These are phyloP conservation scores for Capsicum pubescens DNA, from an alignment of 257 asterid genomes.

Conservation along the genomic window DNA sequence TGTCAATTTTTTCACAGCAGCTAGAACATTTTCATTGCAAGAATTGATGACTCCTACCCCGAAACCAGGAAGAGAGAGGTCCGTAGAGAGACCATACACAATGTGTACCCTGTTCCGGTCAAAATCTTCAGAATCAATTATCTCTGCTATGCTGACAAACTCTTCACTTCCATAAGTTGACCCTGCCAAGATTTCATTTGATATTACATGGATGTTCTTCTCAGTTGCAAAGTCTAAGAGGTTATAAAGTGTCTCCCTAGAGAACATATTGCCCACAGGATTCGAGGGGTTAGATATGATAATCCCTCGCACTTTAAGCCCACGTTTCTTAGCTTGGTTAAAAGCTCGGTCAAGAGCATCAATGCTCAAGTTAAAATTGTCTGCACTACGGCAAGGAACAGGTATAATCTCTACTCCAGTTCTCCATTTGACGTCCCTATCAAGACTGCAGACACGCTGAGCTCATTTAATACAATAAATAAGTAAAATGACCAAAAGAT, in stretches of 20 bases:
- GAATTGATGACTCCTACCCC: constrained; percentile 51
- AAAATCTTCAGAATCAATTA: constrained; percentile 48
- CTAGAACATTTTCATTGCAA: constrained; percentile 46
- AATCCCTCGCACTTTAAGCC: constrained; percentile 64
- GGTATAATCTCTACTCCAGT: constrained; percentile 68
- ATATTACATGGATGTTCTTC: constrained; percentile 65
- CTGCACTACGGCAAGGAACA: constrained; percentile 74
- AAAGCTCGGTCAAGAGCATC: constrained; percentile 63
- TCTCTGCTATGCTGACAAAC: constrained; percentile 61
- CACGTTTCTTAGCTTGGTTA: constrained; percentile 71
- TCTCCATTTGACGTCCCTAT: constrained; percentile 67
- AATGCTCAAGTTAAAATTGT: constrained; percentile 56
- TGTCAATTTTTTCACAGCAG: constrained; percentile 56
- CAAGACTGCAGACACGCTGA: constrained; percentile 51
- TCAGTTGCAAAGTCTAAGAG: constrained; percentile 65
- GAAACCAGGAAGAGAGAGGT: constrained; percentile 57
- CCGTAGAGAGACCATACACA: constrained; percentile 59
- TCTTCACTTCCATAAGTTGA: constrained; percentile 55
- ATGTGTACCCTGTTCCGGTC: constrained; percentile 58
- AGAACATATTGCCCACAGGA: constrained; percentile 60
- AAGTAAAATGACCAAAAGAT: constrained; percentile 15
- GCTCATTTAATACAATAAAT: constrained; percentile 28
- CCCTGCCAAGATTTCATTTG: constrained; percentile 57
- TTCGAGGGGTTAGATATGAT: constrained; percentile 67
- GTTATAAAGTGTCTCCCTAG: constrained; percentile 51